Evolutionary conservation across 768 basidiomycete genomes (phyloP), one percentile per base, ranked within the genome.

Genomic region (Boletus huronensis): DNA sequence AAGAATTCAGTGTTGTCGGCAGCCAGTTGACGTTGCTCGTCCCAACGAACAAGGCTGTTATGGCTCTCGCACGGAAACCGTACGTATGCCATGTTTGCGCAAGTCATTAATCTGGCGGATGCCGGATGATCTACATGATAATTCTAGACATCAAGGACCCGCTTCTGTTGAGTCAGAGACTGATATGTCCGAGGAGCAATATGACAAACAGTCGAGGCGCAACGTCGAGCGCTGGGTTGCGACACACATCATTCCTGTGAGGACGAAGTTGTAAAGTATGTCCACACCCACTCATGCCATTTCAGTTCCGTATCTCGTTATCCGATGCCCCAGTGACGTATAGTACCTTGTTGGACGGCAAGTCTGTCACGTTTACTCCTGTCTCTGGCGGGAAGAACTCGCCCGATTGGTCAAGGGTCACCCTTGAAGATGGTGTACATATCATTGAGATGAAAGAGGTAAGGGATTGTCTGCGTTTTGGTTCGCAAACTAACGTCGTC

Each of bases 31-130:
- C 91, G 0, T 49, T 95, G 10, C 77, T 96, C 40, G 91, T 86
- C 5, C 93, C 93, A 0, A 90, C 88, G 25, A 94, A 96, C 70
- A 89, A 87, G 69, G 93, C 91, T 9, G 83, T 94, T 16, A 90
- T 93, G 82, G 84, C 85, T 5, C 73, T 93, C 50, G 68, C 83
- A 3, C 74, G 83, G 63, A 93, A 94, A 71, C 93, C 93, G 90
- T 94, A 71, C 93, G 90, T 93, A 71, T 17, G 1, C 32, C 48
- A 5, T 8, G 11, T 41, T 25, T 14, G 7, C 41, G 21, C 38
- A n/a, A 19, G 5, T 13, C 26, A 10, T 9, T 47, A 1, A 44
- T 7, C 5, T 31, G 1, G 10, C 2, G 5, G 39, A 40, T 1
- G 16, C 11, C 4, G 38, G 8, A 36, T 43, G 13, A 5, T 48